Evolutionary conservation across 345 rosid genomes (phyloP).

Genomic region (Lumnitzera littorea): DNA sequence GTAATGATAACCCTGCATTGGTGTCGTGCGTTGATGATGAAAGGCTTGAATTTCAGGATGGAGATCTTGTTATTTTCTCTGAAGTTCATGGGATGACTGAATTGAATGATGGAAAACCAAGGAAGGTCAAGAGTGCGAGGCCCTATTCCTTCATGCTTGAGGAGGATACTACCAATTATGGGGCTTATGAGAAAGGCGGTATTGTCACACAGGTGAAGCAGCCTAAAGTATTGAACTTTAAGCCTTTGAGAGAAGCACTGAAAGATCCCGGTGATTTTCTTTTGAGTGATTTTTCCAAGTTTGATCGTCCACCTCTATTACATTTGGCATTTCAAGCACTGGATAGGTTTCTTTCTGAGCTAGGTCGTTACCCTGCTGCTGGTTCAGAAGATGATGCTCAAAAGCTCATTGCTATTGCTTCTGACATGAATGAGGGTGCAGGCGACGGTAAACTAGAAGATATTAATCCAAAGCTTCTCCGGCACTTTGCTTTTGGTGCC

Average conservation of each 20-base stretch:
- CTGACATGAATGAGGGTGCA: constrained; percentile 48
- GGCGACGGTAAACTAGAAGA: constrained; percentile 75
- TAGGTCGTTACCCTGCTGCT: constrained; percentile 74
- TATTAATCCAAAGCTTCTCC: constrained; percentile 65
- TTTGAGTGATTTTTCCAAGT: constrained; percentile 88
- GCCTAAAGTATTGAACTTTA: constrained; percentile 76
- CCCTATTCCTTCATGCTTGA: constrained; percentile 90
- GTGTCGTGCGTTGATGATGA: constrained; percentile 96
- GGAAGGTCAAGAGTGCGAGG: constrained; percentile 76
- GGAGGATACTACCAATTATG: constrained; percentile 66
- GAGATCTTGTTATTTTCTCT: constrained; percentile 90
- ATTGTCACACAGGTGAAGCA: constrained; percentile 94
- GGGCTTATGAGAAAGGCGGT: constrained; percentile 79
- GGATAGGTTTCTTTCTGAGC: constrained; percentile 61
- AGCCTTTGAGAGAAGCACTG: constrained; percentile 83
- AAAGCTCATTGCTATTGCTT: constrained; percentile 58
- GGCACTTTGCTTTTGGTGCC: constrained; percentile 88
- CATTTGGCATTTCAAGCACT: constrained; percentile 95
- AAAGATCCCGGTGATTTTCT: constrained; percentile 95
- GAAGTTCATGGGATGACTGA: constrained; percentile 95
- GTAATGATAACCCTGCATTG: constrained; percentile 80
- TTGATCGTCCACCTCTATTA: constrained; percentile 80
- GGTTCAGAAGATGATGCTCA: constrained; percentile 92
- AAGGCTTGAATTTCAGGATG: constrained; percentile 94
- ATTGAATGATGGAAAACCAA: constrained; percentile 90